Conservation (phyloP, 495 filamentous ascomycete genomes). For the Hyaloscypha variabilis region DNA sequence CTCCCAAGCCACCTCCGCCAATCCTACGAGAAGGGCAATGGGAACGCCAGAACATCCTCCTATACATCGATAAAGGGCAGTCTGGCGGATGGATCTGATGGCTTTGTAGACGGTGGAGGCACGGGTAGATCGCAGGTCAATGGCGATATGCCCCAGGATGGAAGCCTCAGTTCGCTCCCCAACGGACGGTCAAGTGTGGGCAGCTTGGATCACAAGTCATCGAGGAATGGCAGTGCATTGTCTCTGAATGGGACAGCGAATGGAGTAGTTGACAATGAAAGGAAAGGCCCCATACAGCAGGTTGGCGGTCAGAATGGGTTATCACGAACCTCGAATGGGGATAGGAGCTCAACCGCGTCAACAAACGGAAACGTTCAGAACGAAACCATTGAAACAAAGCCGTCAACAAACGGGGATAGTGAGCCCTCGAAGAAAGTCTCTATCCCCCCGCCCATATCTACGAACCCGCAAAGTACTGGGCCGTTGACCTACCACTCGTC, state of each 20-base stretch:
- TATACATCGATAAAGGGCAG: constrained; percentile 35
- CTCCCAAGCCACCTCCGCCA: constrained; percentile 40
- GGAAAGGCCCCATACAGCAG: constrained; percentile 32
- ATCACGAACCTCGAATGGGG: constrained; percentile 30
- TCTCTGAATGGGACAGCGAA: constrained; percentile 48
- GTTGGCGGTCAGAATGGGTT: constrained; percentile 28
- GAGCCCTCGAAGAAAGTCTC: constrained; percentile 42
- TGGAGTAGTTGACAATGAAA: constrained; percentile 44
- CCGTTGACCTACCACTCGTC: constrained; percentile 32
- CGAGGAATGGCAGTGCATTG: constrained; percentile 55
- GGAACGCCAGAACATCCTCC: constrained; percentile 25
- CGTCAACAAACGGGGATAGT: constrained; percentile 46
- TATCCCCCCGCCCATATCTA: constrained; percentile 32
- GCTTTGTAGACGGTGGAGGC: constrained; percentile 15
- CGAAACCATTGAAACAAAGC: constrained; percentile 36
- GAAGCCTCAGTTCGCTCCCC: constrained; percentile 39
- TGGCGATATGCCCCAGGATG: constrained; percentile 37
- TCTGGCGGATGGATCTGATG: constrained; percentile 28
- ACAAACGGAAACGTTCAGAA: constrained; percentile 28
- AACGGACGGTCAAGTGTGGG: constrained; percentile 37
- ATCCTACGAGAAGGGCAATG: constrained; percentile 39
- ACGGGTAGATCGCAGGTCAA: constrained; percentile 37
- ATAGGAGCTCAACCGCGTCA: constrained; percentile 21
- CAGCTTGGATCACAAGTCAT: constrained; percentile 49
- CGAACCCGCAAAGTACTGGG: constrained; percentile 30